Conservation (phyloP, 2,329 filamentous ascomycete genomes). For the Colletotrichum abscissum region DNA sequence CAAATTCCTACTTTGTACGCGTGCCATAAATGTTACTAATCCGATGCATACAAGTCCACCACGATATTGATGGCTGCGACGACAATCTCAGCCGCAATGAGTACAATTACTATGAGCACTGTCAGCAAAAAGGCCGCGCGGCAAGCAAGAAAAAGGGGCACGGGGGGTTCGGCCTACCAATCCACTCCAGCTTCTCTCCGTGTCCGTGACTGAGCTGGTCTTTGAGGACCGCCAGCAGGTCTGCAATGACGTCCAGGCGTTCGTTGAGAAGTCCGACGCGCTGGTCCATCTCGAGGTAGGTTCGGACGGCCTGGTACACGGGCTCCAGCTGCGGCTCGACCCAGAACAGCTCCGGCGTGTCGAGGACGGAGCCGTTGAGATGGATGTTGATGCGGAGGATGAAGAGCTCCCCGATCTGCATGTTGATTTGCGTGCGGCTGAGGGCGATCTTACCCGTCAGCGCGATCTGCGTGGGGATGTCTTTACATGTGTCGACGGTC, state of each 20-base stretch:
- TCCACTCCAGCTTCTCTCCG: slow-evolving; percentile 90
- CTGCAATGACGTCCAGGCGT: slow-evolving; percentile 90
- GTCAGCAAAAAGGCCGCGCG: slow-evolving; percentile 35
- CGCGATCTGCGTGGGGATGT: slow-evolving; percentile 92
- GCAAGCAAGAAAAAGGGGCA: not conserved
- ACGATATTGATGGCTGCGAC: slow-evolving; percentile 95
- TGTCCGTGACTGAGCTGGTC: slow-evolving; percentile 95
- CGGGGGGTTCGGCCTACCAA: slow-evolving; percentile 68
- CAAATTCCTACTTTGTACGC: not conserved
- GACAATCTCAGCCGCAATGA: slow-evolving; percentile 95
- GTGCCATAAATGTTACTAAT: slow-evolving; percentile 22
- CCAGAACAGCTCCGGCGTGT: slow-evolving; percentile 98
- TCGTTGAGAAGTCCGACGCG: slow-evolving; percentile 90
- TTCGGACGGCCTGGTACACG: slow-evolving; percentile 93
- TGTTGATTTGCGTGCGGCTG: slow-evolving; percentile 92
- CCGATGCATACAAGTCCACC: slow-evolving; percentile 83
- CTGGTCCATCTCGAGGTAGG: slow-evolving; percentile 98
- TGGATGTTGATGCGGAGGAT: slow-evolving; percentile 98
- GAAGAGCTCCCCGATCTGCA: slow-evolving; percentile 99
- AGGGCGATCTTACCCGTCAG: slow-evolving; percentile 92
- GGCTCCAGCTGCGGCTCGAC: slow-evolving; percentile 96
- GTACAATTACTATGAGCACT: slow-evolving; percentile 79
- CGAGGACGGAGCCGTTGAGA: slow-evolving; percentile 94
- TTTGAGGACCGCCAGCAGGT: slow-evolving; percentile 91
- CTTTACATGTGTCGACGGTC: slow-evolving; percentile 92